Percentiles rank a stretch among this genome's conserved stretches.
Conservation (phyloP, 257 asterid species). For the Plantago major region DNA sequence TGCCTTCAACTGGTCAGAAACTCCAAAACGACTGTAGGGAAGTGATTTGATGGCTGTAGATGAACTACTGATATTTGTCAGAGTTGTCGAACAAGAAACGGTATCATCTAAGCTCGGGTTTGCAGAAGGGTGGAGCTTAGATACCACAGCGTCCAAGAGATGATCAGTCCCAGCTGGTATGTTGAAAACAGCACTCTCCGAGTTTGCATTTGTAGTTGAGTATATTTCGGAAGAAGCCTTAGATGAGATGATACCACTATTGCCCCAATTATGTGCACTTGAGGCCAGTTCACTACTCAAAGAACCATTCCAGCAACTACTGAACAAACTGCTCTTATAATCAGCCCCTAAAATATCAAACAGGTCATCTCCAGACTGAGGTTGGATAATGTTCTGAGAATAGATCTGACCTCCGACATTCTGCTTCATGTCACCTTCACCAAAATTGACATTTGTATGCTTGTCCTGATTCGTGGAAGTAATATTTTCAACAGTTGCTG, state of each 20-base stretch:
- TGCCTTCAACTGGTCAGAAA: slow-evolving; percentile 31
- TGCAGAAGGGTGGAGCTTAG: slow-evolving; percentile 28
- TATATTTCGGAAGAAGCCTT: slow-evolving; percentile 30
- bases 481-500: slow-evolving; percentile 15
- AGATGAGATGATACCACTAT: slow-evolving; percentile 19
- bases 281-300: slow-evolving; percentile 22
- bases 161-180: slow-evolving; percentile 28
- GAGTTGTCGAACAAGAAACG: slow-evolving; percentile 44
- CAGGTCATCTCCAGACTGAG: slow-evolving; percentile 52
- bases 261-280: slow-evolving; percentile 20
- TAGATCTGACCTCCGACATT: no score
- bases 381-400: slow-evolving; percentile 19
- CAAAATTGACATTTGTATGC: slow-evolving; percentile 18
- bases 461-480: neutral
- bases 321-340: slow-evolving; percentile 34
- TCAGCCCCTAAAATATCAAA: slow-evolving; percentile 58
- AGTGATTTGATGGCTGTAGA: slow-evolving; percentile 29
- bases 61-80: slow-evolving; percentile 39
- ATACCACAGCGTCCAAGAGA: slow-evolving; percentile 56
- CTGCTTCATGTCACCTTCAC: no score
- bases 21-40: slow-evolving; percentile 33
- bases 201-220: slow-evolving; percentile 32
- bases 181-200: slow-evolving; percentile 36
- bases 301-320: slow-evolving; percentile 29
- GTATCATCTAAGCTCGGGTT: slow-evolving; percentile 34